Base-by-base conservation (phyloP, 257 asterid species). In the Nicotiana undulata region DNA sequence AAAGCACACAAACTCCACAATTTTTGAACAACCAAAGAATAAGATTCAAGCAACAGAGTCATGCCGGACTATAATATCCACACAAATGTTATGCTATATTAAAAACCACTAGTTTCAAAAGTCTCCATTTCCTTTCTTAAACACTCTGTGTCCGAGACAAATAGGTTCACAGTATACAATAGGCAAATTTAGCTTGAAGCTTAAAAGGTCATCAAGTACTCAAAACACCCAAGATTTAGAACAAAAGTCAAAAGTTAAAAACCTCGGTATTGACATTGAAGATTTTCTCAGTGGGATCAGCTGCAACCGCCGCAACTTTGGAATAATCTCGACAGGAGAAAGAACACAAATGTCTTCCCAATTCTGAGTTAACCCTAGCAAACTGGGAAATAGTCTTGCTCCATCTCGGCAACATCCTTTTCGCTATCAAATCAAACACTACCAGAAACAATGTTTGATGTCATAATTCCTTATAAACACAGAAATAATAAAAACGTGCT, bases 371-470 rank as follows among this genome's bases (percentile, higher is more conserved):
- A 80, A 81, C 87, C 85, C 88, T 82, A 75, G 32, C 83, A 32
- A 88, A 55, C 60, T 83, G 88, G 85, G 86, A 65, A 77, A 88
- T 82, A 74, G 87, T 83, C 84, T 89, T 92, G 82, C 91, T 84
- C 87, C 92, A 92, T 88, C 95, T 88, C 63, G 88, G 82, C 88
- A 83, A 85, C 98, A 94, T 91, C 82, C 81, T 84, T 49, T 64
- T 24, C 28, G 18, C 20, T 63, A 68, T 46, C 16, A 58, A n/a
- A 16, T 55, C 60, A 51, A 51, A 4, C 16, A 51, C 56, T 11
- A 51, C 56, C 56, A 51, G 56, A 16, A 15, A 53, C 8, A 15
- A 53, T 53, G n/a, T 56, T 56, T 8, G 11, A n/a, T 56, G 7
- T 56, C 63, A 56, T 56, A 56, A 56, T 56, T 56, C 22, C 22